phyloP scores from a whole-genome alignment of 176 grass and related monocot genomes.

The Carex parvula region DNA sequence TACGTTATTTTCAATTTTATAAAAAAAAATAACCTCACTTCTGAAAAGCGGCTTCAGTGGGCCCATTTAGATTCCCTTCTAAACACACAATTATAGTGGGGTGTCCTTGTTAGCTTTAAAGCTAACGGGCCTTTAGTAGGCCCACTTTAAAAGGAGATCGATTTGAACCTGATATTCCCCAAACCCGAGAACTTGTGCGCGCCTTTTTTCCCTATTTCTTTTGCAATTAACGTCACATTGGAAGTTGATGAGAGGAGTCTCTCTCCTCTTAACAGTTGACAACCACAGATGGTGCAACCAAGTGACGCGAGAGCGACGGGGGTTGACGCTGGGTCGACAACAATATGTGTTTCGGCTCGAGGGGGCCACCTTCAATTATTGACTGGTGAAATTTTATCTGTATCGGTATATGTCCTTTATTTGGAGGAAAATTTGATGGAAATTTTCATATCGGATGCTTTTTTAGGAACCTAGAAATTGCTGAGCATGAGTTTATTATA shows the following conservation, averaged over 20 bases:
- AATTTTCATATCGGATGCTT: background rate
- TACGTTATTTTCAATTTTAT: background rate
- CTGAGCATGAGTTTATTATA: background rate
- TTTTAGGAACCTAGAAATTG: background rate
- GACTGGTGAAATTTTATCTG: constrained; percentile 14
- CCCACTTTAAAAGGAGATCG: background rate
- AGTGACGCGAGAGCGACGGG: background rate
- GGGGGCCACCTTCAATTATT: constrained; percentile 23
- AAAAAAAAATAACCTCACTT: background rate
- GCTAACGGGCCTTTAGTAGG: background rate
- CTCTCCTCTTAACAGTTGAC: constrained; percentile 12
- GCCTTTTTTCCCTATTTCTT: constrained; percentile 9
- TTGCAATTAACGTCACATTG: background rate
- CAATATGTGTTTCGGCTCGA: background rate
- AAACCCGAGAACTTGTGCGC: background rate
- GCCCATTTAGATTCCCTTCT: background rate
- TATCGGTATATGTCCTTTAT: background rate
- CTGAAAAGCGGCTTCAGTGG: background rate
- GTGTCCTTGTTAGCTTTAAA: background rate
- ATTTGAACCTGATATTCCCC: constrained; percentile 5
- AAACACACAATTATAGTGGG: background rate
- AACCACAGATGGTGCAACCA: background rate
- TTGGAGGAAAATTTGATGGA: background rate
- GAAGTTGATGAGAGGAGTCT: background rate
- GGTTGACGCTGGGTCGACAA: background rate